Conservation (phyloP, 345 rosid genomes). For the Punica granatum region DNA sequence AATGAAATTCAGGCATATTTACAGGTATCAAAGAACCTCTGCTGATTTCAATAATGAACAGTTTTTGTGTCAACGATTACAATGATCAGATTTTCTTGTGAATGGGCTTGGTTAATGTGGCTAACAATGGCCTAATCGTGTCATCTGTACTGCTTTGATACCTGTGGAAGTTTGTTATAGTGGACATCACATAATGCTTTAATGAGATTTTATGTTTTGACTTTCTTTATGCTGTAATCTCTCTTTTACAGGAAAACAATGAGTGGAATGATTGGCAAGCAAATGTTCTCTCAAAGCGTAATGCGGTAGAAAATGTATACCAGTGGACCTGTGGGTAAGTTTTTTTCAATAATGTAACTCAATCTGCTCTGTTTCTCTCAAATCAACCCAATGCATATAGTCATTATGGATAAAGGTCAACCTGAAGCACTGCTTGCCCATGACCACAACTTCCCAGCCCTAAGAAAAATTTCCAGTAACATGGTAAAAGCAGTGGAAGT, state of each 20-base stretch:
- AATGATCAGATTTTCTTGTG: neutral
- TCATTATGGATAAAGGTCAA: neutral
- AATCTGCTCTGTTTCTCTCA: neutral
- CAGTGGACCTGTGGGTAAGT: slow-evolving; percentile 81
- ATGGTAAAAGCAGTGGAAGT: neutral
- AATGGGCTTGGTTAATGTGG: neutral
- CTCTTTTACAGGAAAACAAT: neutral
- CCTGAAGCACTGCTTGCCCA: neutral
- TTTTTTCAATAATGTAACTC: neutral
- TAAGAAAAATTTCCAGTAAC: neutral
- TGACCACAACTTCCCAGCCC: neutral
- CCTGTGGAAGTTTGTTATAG: no score
- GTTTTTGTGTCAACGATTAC: neutral
- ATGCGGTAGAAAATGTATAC: slow-evolving; percentile 4
- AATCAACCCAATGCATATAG: neutral
- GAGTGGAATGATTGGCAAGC: slow-evolving; percentile 3
- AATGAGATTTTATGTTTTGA: no score
- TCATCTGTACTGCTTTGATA: neutral
- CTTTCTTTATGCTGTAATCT: neutral
- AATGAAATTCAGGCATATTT: slow-evolving; percentile 49
- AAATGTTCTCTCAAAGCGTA: slow-evolving; percentile 3
- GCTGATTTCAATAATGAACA: neutral
- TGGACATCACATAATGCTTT: no score
- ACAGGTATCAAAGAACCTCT: slow-evolving; percentile 42
- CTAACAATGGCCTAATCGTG: neutral